Percentiles rank a stretch among this genome's conserved stretches.
phyloP scores from a whole-genome alignment of 768 basidiomycete species.

The Lanmaoa rubissima region DNA sequence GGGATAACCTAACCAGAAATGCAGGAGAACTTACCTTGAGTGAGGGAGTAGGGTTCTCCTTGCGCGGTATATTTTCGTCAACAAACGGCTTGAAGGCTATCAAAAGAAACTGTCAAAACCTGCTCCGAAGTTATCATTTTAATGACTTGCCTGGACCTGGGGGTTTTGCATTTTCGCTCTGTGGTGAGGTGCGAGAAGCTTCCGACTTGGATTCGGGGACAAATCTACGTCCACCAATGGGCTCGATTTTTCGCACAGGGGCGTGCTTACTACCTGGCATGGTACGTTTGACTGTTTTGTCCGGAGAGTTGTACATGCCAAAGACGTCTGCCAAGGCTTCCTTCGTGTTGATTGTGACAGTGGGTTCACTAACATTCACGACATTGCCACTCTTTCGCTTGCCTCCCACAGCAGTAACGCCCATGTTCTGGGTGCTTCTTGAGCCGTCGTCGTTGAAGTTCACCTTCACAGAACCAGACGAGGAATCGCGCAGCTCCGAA shows the following conservation, averaged over 20 bases:
- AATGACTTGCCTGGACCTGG: conserved; percentile 39
- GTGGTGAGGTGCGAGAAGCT: conserved; percentile 31
- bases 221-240: conserved; percentile 38
- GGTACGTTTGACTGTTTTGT: conserved; percentile 59
- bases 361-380: conserved; percentile 60
- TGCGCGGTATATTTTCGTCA: conserved; percentile 53
- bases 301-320: conserved; percentile 93
- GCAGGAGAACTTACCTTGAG: conserved; percentile 14
- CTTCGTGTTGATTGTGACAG: conserved; percentile 96
- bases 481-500: conserved; percentile 34
- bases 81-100: conserved; percentile 61
- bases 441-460: conserved; percentile 62
- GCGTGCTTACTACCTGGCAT: conserved; percentile 71
- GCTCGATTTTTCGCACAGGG: conserved; percentile 65
- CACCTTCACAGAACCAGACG: conserved; percentile 40
- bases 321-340: conserved; percentile 93
- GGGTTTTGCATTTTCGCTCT: conserved; percentile 22
- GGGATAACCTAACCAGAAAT: background rate
- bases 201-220: conserved; percentile 33
- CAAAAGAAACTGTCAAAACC: conserved; percentile 2
- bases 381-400: conserved; percentile 45
- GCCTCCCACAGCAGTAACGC: conserved; percentile 26
- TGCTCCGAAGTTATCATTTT: conserved; percentile 17
- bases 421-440: conserved; percentile 42
- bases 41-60: conserved; percentile 41